phyloP scores from a whole-genome alignment of 441 rosid species.

The Euphorbia neoarborescens region DNA sequence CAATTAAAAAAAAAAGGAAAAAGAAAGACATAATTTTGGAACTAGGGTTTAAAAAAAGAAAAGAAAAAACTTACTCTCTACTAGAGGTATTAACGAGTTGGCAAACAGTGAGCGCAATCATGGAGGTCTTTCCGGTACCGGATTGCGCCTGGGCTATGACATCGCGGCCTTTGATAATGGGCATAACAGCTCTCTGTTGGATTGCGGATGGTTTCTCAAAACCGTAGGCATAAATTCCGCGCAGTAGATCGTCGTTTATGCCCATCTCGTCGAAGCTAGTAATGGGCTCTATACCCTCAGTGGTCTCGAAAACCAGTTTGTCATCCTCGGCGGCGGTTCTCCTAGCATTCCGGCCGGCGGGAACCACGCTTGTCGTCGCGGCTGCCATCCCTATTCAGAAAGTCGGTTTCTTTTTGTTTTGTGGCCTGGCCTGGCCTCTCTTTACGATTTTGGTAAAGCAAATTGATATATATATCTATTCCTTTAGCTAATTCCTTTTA shows the following conservation, averaged over 20 bases:
- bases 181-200: constrained; percentile 91
- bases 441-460: too few species aligned
- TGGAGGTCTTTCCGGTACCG: constrained; percentile 89
- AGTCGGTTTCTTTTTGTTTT: too few species aligned
- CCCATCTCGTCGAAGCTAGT: constrained; percentile 80
- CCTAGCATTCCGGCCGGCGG: constrained; percentile 32
- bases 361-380: constrained; percentile 33
- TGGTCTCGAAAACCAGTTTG: constrained; percentile 77
- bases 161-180: constrained; percentile 75
- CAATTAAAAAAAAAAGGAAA: background rate
- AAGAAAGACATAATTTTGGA: background rate
- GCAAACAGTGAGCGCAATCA: constrained; percentile 87
- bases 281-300: constrained; percentile 78
- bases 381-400: constrained; percentile 28
- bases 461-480: too few species aligned
- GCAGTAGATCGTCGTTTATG: constrained; percentile 63
- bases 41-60: constrained; percentile 6
- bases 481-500: too few species aligned
- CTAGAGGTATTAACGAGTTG: constrained; percentile 61
- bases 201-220: constrained; percentile 92
- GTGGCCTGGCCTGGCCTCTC: too few species aligned
- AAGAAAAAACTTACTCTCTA: constrained; percentile 47
- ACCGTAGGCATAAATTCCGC: constrained; percentile 82
- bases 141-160: constrained; percentile 96
- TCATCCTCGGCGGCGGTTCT: constrained; percentile 46